Conservation (phyloP, 805 yeast species). For the Ogataea nonfermentans region DNA sequence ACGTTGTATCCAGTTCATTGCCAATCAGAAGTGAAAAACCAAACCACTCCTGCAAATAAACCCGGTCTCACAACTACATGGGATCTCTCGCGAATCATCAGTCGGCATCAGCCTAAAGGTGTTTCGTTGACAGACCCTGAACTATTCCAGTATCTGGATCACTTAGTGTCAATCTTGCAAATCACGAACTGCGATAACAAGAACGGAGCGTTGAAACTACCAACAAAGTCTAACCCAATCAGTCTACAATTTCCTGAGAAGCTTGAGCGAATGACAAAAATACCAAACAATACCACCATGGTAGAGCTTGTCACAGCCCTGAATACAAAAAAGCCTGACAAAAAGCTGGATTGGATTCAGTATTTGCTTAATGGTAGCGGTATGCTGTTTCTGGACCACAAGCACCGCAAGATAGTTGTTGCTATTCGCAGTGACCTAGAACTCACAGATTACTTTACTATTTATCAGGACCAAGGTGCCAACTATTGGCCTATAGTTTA, state of each 20-base stretch:
- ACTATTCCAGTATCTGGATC: conserved; percentile 18
- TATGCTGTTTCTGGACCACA: conserved; percentile 20
- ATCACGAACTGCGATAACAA: conserved; percentile 23
- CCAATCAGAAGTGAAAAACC: conserved; percentile 1
- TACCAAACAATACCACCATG: conserved; percentile 13
- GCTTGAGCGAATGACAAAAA: conserved; percentile 14
- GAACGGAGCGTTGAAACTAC: conserved; percentile 15
- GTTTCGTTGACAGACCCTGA: conserved; percentile 5
- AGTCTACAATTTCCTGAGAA: conserved; percentile 13
- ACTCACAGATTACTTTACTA: conserved; percentile 20
- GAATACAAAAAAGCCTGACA: conserved; percentile 15
- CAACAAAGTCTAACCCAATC: conserved; percentile 2
- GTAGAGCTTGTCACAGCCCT: conserved; percentile 14
- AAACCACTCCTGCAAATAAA: background rate
- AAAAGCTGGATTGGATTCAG: conserved; percentile 17
- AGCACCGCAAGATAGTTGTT: conserved; percentile 17
- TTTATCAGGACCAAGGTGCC: conserved; percentile 18
- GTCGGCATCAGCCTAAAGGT: conserved; percentile 22
- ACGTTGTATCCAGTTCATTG: background rate
- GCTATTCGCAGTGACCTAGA: conserved; percentile 21
- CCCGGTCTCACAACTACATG: conserved; percentile 5
- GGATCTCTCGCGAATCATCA: conserved; percentile 19
- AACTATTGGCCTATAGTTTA: conserved; percentile 22
- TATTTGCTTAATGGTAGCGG: conserved; percentile 21
- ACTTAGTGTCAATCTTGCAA: conserved; percentile 19